Evolutionary conservation across 768 basidiomycete genomes (phyloP).

Genomic region (Amanita brunnescens): DNA sequence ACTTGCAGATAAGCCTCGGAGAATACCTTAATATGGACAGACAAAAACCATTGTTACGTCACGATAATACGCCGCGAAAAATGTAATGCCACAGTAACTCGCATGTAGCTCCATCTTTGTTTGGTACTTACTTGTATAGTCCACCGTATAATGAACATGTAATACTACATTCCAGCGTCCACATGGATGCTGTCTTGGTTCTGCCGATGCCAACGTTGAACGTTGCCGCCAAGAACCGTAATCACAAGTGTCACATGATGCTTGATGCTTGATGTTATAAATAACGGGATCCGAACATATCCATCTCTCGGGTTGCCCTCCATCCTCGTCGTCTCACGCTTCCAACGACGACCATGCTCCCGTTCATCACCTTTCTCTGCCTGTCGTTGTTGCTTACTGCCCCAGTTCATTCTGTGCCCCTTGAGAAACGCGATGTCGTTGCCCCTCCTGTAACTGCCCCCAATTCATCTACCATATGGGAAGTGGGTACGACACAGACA

Average conservation of each 20-base stretch:
- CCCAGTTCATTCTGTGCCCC: conserved; percentile 24
- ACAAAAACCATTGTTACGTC: conserved; percentile 1
- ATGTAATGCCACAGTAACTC: conserved; percentile 2
- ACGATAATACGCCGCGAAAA: not conserved
- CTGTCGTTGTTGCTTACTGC: conserved; percentile 21
- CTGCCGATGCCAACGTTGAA: not conserved
- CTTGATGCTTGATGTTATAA: conserved; percentile 13
- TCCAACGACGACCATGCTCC: conserved; percentile 17
- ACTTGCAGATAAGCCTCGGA: not conserved
- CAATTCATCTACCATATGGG: conserved; percentile 38
- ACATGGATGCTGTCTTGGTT: not conserved
- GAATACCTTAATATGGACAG: not conserved
- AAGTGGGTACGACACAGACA: conserved; percentile 32
- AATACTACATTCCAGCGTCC: not conserved
- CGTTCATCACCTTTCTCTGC: conserved; percentile 20
- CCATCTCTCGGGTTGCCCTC: conserved; percentile 7
- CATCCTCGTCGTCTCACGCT: conserved; percentile 15
- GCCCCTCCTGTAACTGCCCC: conserved; percentile 44
- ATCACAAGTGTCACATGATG: conserved; percentile 2
- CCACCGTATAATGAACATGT: not conserved
- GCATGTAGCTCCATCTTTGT: not conserved
- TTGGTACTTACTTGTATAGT: not conserved
- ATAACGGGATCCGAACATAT: conserved; percentile 14
- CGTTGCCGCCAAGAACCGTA: not conserved
- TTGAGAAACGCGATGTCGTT: conserved; percentile 36